Base-by-base conservation (phyloP, 1,284 basidiomycete species). In the Leccinum solheimii region DNA sequence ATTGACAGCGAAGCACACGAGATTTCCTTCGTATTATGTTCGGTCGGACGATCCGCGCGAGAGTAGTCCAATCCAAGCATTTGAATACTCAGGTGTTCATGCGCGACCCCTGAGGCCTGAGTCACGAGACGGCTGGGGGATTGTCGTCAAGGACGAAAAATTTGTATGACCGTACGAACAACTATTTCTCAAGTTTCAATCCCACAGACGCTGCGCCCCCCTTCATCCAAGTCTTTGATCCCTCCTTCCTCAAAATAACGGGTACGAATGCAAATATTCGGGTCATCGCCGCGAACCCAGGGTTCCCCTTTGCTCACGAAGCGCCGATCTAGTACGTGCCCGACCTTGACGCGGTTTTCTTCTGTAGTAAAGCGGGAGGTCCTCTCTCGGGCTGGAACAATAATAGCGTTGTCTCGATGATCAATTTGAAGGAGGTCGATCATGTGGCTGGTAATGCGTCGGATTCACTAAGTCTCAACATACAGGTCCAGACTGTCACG, bases 401-500 rank as follows among this genome's bases (percentile, higher is more conserved):
- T 30, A 30, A 30, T 30, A 30, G 9, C 27, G 27, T 30, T 9
- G 27, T 32, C 2, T 78, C 77, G 19, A 80, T 79, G 67, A 77
- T 85, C 58, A 80, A 73, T 61, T 74, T 85, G 72, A 75, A 72
- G 19, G 75, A 78, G 21, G 76, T 81, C 14, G 79, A 83, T 27
- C 64, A 65, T 8, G 76, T 78, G 3, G 64, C 83, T 30, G 70
- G 73, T 48, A 62, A 69, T 19, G 73, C 68, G 34, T 64, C 65
- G 10, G 75, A 65, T 23, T 69, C 72, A 2, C 80, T n/a, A n/a
- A n/a, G n/a, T n/a, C n/a, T 90, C 45, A 83, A 86, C 60, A 80
- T 90, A 14, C 81, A 80, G 56, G 75, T 86, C 3, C 82, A 81
- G 7, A 77, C 80, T 62, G 87, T 86, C 27, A 30, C 0, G 62